A percentile compares a stretch with the other conserved stretches of the same genome.
Conservation (phyloP, 768 basidiomycete genomes). For the Calocera viscosa region DNA sequence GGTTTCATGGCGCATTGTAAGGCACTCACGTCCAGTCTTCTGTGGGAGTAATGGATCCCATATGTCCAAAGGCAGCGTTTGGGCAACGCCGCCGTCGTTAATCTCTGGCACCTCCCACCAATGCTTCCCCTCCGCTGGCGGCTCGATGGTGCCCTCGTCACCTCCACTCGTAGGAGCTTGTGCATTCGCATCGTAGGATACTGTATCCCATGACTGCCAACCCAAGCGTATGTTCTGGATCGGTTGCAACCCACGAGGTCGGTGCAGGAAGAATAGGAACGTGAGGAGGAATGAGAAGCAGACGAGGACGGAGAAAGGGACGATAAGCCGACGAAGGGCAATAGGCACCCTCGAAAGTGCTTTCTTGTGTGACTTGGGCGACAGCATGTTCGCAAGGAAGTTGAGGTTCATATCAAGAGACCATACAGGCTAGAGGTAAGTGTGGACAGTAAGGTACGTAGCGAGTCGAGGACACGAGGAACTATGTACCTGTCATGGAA, state of each 20-base stretch:
- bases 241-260: slow-evolving; percentile 35
- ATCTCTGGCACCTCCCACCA: slow-evolving; percentile 53
- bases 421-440: neutral
- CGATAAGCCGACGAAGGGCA: slow-evolving; percentile 10
- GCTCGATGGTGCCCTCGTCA: slow-evolving; percentile 12
- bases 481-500: too few species aligned
- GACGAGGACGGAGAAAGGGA: slow-evolving; percentile 46
- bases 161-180: neutral
- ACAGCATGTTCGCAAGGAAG: neutral
- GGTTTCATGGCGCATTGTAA: neutral
- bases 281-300: slow-evolving; percentile 61
- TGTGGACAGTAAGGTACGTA: too few species aligned
- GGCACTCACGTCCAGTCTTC: slow-evolving; percentile 55
- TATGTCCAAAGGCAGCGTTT: slow-evolving; percentile 63
- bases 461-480: too few species aligned
- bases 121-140: slow-evolving; percentile 26
- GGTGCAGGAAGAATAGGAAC: slow-evolving; percentile 69
- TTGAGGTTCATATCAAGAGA: neutral
- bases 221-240: slow-evolving; percentile 49
- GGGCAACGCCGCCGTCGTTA: slow-evolving; percentile 35
- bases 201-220: slow-evolving; percentile 79
- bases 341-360: neutral
- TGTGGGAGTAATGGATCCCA: slow-evolving; percentile 69
- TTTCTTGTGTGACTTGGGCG: neutral
- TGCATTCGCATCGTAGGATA: slow-evolving; percentile 27